These are phyloP conservation scores for Cymodocea nodosa DNA, from an alignment of 116 monocot genomes.

Conservation along the genomic window DNA sequence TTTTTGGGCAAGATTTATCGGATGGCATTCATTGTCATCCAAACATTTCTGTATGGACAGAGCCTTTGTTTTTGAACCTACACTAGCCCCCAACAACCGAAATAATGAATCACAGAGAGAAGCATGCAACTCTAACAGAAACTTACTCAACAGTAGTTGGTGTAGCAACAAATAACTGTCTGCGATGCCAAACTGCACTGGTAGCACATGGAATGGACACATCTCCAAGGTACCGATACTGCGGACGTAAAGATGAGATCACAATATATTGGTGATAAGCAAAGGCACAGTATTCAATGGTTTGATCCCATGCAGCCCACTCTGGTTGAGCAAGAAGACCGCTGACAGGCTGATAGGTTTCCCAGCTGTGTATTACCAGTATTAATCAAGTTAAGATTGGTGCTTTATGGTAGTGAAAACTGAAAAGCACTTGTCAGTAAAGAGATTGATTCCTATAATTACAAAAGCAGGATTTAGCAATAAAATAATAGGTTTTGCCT, in stretches of 20 bases:
- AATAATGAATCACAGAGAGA: no score
- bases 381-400: neutral
- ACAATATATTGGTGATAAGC: slow-evolving; percentile 96
- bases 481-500: no score
- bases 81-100: no score
- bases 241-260: slow-evolving; percentile 94
- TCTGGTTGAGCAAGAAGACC: slow-evolving; percentile 94
- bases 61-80: no score
- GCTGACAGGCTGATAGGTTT: slow-evolving; percentile 89
- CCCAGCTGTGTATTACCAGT: slow-evolving; percentile 62
- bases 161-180: slow-evolving; percentile 97
- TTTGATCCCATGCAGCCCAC: slow-evolving; percentile 99
- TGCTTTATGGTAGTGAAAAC: neutral
- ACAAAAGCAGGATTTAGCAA: no score
- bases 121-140: neutral
- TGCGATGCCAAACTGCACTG: slow-evolving; percentile 97
- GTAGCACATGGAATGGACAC: slow-evolving; percentile 95
- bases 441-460: neutral
- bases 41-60: no score
- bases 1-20: no score
- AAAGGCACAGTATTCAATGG: slow-evolving; percentile 99
- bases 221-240: slow-evolving; percentile 94
- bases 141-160: slow-evolving; percentile 99
- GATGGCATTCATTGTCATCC: no score
- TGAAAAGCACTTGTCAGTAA: neutral